Evolutionary conservation across 768 basidiomycete genomes (phyloP).

Genomic region (Pleurotus eryngii): DNA sequence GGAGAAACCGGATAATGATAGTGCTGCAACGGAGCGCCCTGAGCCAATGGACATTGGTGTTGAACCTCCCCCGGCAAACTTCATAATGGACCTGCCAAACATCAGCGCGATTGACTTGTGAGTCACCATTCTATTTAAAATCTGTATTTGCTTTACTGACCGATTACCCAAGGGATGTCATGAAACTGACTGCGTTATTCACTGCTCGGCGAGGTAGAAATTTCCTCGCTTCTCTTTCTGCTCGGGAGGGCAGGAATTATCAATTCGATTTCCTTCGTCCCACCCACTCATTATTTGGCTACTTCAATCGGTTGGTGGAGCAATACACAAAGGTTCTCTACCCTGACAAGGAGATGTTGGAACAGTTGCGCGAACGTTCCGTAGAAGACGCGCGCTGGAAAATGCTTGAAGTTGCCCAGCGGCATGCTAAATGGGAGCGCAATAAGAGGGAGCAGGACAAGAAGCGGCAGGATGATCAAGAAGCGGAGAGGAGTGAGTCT

Average conservation of each 20-base stretch:
- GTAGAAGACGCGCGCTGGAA: slow-evolving; percentile 71
- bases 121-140: slow-evolving; percentile 29
- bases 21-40: slow-evolving; percentile 28
- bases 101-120: slow-evolving; percentile 89
- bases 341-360: slow-evolving; percentile 73
- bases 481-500: slow-evolving; percentile 80
- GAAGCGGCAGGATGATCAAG: slow-evolving; percentile 85
- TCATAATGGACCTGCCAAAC: slow-evolving; percentile 81
- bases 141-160: slow-evolving; percentile 7
- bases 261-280: slow-evolving; percentile 98
- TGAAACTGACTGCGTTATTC: slow-evolving; percentile 95
- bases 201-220: slow-evolving; percentile 86
- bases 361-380: slow-evolving; percentile 62
- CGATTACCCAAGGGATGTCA: slow-evolving; percentile 68
- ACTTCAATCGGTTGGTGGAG: slow-evolving; percentile 96
- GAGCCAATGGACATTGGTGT: slow-evolving; percentile 61
- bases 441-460: slow-evolving; percentile 81
- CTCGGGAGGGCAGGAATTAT: slow-evolving; percentile 90
- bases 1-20: slow-evolving; percentile 43
- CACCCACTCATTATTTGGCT: slow-evolving; percentile 92
- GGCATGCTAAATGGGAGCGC: slow-evolving; percentile 87
- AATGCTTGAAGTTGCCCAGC: slow-evolving; percentile 69
- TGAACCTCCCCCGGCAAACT: slow-evolving; percentile 80
- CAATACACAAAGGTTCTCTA: slow-evolving; percentile 91
- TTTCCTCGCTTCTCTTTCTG: slow-evolving; percentile 83